These are phyloP conservation scores for Tuber aestivum DNA, from an alignment of 495 filamentous ascomycete genomes.

Conservation along the genomic window DNA sequence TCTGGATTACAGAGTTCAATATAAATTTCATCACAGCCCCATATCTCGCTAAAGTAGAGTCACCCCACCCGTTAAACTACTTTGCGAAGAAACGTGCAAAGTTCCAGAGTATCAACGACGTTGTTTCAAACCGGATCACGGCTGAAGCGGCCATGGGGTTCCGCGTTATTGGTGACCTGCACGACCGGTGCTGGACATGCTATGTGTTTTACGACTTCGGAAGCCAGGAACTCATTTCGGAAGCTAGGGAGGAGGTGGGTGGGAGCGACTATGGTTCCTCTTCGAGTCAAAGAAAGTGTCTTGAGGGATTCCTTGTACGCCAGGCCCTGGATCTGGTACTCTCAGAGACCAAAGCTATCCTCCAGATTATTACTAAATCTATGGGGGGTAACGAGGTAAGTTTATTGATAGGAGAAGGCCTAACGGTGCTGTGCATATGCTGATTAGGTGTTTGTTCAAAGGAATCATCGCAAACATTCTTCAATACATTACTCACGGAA, in stretches of 20 bases:
- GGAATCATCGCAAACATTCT: not conserved
- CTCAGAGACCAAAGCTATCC: not conserved
- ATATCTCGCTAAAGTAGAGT: not conserved
- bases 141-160: not conserved
- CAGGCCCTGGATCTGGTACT: not conserved
- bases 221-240: not conserved
- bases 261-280: not conserved
- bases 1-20: conserved; percentile 6
- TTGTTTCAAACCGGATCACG: not conserved
- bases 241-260: not conserved
- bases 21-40: conserved; percentile 6
- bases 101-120: not conserved
- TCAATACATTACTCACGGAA: not conserved
- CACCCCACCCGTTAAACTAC: not conserved
- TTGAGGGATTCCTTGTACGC: not conserved
- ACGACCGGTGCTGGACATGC: conserved; percentile 5
- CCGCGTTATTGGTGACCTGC: conserved; percentile 5
- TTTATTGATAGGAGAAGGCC: not conserved
- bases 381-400: not conserved
- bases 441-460: not conserved
- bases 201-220: conserved; percentile 4
- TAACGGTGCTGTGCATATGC: not conserved
- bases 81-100: not conserved
- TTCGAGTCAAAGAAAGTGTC: not conserved
- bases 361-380: not conserved